These are phyloP conservation scores for Orbilia javanica DNA, from an alignment of 2,329 filamentous ascomycete species.

Conservation along the genomic window DNA sequence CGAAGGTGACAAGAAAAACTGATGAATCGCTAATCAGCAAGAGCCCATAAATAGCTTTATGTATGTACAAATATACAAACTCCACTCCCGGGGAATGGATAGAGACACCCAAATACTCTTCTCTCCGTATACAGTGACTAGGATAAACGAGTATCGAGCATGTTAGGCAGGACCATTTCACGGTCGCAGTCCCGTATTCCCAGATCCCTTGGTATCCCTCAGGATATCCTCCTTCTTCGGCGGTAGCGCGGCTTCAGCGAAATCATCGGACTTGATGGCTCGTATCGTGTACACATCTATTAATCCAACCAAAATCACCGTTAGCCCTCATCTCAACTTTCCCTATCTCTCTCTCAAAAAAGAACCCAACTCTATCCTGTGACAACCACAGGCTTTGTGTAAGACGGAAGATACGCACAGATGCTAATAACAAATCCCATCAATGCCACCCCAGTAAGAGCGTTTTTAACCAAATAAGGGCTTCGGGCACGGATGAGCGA, in stretches of 20 bases:
- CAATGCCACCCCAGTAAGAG: slow-evolving; percentile 81
- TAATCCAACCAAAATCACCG: neutral
- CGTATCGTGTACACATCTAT: slow-evolving; percentile 79
- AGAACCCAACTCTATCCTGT: neutral
- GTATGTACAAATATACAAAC: slow-evolving; percentile 23
- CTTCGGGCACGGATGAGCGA: slow-evolving; percentile 91
- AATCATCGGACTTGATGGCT: slow-evolving; percentile 94
- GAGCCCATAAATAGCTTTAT: slow-evolving; percentile 8
- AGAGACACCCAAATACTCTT: neutral
- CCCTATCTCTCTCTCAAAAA: no score
- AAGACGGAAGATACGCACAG: slow-evolving; percentile 73
- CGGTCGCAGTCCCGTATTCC: slow-evolving; percentile 23
- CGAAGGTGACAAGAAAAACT: neutral
- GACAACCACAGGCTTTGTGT: no score
- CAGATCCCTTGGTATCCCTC: slow-evolving; percentile 25
- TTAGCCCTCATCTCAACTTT: neutral
- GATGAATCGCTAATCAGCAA: slow-evolving; percentile 29
- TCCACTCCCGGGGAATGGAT: neutral
- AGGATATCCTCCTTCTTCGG: slow-evolving; percentile 66
- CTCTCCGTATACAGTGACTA: neutral
- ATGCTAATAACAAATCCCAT: slow-evolving; percentile 82
- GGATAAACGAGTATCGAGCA: neutral
- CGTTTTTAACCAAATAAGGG: slow-evolving; percentile 92
- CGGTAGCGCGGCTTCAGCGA: slow-evolving; percentile 93
- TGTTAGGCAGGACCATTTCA: neutral